phyloP scores from a whole-genome alignment of 78 protist species.

The Dictyostelium intermedium region DNA sequence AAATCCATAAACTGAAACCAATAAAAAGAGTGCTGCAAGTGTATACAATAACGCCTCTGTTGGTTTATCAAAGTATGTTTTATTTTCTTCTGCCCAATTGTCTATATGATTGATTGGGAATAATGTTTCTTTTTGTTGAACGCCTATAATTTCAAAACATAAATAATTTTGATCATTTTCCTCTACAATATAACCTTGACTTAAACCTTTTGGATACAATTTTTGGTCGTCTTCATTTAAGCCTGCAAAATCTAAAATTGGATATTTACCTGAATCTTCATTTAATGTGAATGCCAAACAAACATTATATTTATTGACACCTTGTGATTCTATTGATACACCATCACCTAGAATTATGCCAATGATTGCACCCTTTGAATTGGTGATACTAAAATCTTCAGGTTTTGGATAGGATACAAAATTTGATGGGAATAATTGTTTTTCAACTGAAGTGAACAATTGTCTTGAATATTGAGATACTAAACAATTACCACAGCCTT shows the following conservation, averaged over 20 bases:
- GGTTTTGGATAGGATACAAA: constrained; percentile 37
- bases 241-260: background rate
- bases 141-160: background rate
- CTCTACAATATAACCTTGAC: background rate
- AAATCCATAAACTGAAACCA: constrained; percentile 24
- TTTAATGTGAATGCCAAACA: background rate
- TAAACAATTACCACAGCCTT: constrained; percentile 11
- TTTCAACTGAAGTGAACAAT: background rate
- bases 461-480: constrained; percentile 21
- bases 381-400: constrained; percentile 2
- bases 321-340: background rate
- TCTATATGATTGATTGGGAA: background rate
- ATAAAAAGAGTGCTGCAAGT: constrained; percentile 5
- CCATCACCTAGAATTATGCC: constrained; percentile 41
- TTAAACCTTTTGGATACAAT: background rate
- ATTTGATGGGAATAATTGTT: background rate
- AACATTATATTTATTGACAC: background rate
- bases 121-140: background rate
- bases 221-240: background rate
- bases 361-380: background rate
- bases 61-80: background rate
- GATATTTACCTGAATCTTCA: background rate
- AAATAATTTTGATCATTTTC: background rate
- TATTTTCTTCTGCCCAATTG: background rate
- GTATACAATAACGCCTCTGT: constrained; percentile 32